Base-by-base conservation (phyloP, 148 eudicot genomes). In the Spergularia marina region DNA sequence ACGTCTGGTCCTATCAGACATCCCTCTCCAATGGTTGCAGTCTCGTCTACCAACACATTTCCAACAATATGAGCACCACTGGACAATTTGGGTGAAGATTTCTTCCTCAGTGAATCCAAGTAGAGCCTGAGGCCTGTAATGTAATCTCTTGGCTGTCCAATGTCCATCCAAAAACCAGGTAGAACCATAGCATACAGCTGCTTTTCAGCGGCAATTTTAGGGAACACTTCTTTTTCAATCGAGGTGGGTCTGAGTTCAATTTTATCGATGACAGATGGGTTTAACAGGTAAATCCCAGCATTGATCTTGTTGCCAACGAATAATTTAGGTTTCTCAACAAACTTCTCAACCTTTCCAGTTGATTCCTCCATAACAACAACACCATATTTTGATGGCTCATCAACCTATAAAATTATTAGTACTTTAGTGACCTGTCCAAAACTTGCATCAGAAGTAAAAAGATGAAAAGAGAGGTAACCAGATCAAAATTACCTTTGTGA, bases 111-210 rank as follows among this genome's bases (percentile, higher is more conserved):
- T 57, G 98, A 95, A 64, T 86, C 89, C 0, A 95, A 83, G 87
- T 95, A 92, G 71, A 92, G 91, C 66, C 94, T 86, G 36, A 94
- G 85, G 77, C 98, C 98, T 0, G 96, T 85, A 69, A 92, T 95
- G 84, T 92, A 92, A 68, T 95, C 98, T 76, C 84, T 86, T 40
- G 98, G 98, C 69, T 92, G 96, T 13, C 98, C 98, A 68, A 95
- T 88, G 85, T 95, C 98, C 98, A 95, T 95, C 98, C 96, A 92
- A 69, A 95, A 95, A 18, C 98, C 97, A 0, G 98, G 92, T 15
- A 95, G 75, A 53, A 92, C 91, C 97, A 94, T 91, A 2, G 97
- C 98, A 52, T 71, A 87, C 10, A 94, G 90, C 70, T 83, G 74
- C 13, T 84, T 83, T 53, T 91, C 90, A 1, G 85, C 76, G 51